Evolutionary conservation across 371 early-diverging fungal species (phyloP).

Genomic region (Apophysomyces ossiformis): DNA sequence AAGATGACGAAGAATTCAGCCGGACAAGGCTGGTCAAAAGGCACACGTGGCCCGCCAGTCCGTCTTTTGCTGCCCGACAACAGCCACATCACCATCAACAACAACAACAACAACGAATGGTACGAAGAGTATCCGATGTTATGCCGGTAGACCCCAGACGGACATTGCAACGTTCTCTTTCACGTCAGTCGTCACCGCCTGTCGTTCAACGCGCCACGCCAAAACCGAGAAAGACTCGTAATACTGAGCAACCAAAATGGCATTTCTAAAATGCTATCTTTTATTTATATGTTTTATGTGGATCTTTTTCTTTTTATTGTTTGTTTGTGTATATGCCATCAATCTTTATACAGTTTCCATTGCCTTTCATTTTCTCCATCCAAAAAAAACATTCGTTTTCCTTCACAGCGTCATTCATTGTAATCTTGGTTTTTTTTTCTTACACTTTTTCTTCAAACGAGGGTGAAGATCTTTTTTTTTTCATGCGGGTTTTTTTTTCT

Average conservation of each 20-base stretch:
- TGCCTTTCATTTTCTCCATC: conserved; percentile 2
- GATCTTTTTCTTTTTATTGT: background rate
- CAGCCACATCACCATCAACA: background rate
- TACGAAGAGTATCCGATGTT: conserved; percentile 4
- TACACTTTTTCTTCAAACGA: background rate
- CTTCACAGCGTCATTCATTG: conserved; percentile 2
- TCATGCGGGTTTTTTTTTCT: background rate
- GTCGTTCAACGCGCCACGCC: conserved; percentile 4
- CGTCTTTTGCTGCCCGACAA: background rate
- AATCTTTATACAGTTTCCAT: conserved; percentile 1
- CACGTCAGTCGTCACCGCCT: conserved; percentile 8
- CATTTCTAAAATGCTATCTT: conserved; percentile 19
- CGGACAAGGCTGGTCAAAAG: conserved; percentile 7
- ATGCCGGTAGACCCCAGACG: conserved; percentile 3
- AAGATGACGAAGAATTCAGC: conserved; percentile 19
- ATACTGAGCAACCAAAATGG: conserved; percentile 37
- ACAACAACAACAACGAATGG: conserved; percentile 3
- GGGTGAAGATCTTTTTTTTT: conserved; percentile 4
- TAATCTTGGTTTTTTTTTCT: background rate
- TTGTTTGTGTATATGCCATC: conserved; percentile 10
- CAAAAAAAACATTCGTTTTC: background rate
- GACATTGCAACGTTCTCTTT: conserved; percentile 1
- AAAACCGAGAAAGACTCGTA: conserved; percentile 20
- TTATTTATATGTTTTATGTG: conserved; percentile 9
- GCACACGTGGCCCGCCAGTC: background rate